A percentile compares a stretch with the other conserved stretches of the same genome.
Conservation (phyloP, 306 rosid genomes). For the Vigna hirtella region DNA sequence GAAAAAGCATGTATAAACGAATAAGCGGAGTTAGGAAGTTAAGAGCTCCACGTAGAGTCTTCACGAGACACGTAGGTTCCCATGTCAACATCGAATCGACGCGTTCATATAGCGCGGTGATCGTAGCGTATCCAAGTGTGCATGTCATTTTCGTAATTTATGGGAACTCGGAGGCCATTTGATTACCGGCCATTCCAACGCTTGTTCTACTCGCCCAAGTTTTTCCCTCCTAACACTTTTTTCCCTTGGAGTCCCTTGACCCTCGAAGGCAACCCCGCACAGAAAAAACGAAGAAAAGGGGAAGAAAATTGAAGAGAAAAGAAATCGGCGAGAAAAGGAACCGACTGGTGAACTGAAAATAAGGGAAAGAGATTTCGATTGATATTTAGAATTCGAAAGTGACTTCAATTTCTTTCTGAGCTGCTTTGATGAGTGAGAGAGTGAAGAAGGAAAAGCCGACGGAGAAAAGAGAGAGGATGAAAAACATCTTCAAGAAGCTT, state of each 20-base stretch:
- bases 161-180: not conserved
- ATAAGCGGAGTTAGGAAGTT: not conserved
- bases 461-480: slow-evolving; percentile 62
- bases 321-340: not conserved
- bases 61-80: slow-evolving; percentile 21
- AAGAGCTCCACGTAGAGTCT: slow-evolving; percentile 40
- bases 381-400: slow-evolving; percentile 6
- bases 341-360: slow-evolving; percentile 16
- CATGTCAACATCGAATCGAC: slow-evolving; percentile 36
- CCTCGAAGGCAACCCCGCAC: slow-evolving; percentile 11
- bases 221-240: slow-evolving; percentile 59
- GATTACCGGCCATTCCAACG: slow-evolving; percentile 17
- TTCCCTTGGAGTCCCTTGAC: slow-evolving; percentile 43
- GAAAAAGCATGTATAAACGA: not conserved
- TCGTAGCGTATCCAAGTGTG: slow-evolving; percentile 24
- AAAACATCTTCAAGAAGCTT: slow-evolving; percentile 98
- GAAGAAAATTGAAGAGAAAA: slow-evolving; percentile 23
- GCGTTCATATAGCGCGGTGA: slow-evolving; percentile 30
- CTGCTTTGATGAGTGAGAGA: slow-evolving; percentile 44
- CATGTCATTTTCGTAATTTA: slow-evolving; percentile 54
- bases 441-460: slow-evolving; percentile 44
- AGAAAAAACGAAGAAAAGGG: not conserved
- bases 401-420: slow-evolving; percentile 8
- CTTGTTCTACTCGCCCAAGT: slow-evolving; percentile 39
- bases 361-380: not conserved